phyloP scores from a whole-genome alignment of 2,329 filamentous ascomycete species.

The Pseudocercospora fuligena region DNA sequence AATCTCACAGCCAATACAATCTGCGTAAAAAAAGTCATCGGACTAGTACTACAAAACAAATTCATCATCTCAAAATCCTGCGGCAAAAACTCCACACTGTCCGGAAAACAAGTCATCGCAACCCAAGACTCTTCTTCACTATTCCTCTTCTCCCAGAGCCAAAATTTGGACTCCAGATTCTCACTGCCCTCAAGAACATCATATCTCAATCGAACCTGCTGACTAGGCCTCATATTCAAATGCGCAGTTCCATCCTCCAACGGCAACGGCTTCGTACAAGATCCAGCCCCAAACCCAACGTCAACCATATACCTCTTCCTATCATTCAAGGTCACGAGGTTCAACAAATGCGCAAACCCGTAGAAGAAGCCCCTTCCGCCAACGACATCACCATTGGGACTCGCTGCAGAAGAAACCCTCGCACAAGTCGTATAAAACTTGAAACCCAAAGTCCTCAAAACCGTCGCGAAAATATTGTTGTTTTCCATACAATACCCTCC shows the following conservation, averaged over 20 bases:
- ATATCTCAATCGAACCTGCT: conserved; percentile 27
- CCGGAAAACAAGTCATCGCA: conserved; percentile 67
- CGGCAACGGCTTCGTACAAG: conserved; percentile 62
- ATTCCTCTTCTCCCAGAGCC: conserved; percentile 47
- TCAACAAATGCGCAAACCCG: conserved; percentile 49
- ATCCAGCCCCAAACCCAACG: conserved; percentile 68
- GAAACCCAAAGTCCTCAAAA: conserved; percentile 59
- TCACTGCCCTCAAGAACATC: conserved; percentile 30
- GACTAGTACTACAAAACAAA: conserved; percentile 57
- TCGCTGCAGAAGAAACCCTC: conserved; percentile 40
- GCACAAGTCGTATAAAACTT: conserved; percentile 46
- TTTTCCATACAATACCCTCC: conserved; percentile 68
- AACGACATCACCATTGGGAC: conserved; percentile 17
- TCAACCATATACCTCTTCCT: conserved; percentile 61
- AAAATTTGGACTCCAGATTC: conserved; percentile 43
- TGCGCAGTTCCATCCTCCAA: conserved; percentile 53
- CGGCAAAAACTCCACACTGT: conserved; percentile 63
- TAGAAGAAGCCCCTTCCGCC: conserved; percentile 26
- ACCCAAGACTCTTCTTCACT: conserved; percentile 53
- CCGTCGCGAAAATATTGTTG: conserved; percentile 56
- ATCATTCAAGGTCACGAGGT: conserved; percentile 51
- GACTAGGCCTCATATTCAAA: conserved; percentile 12
- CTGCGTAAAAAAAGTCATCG: conserved; percentile 59
- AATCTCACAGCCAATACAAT: conserved; percentile 60
- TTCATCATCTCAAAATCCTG: conserved; percentile 67